Evolutionary conservation across 257 asterid species (phyloP).

Genomic region (Ehretia macrophylla): DNA sequence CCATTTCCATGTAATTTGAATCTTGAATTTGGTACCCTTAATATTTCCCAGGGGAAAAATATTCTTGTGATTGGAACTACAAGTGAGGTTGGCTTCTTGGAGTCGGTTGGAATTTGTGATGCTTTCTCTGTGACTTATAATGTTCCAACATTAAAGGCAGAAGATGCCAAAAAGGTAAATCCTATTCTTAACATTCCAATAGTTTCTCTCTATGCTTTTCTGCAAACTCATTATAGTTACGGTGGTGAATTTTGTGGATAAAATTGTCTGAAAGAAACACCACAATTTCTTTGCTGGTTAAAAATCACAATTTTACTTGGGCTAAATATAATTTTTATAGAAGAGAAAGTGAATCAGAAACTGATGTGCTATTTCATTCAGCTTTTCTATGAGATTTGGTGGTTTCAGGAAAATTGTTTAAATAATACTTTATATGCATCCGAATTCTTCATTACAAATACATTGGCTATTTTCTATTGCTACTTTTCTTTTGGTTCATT

Average conservation of each 20-base stretch:
- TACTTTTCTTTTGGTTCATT: too few relatives aligned
- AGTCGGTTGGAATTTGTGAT: slow-evolving; percentile 72
- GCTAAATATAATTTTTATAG: too few relatives aligned
- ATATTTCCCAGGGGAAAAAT: slow-evolving; percentile 64
- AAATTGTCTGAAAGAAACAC: not conserved
- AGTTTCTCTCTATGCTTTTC: not conserved
- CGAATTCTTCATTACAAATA: too few relatives aligned
- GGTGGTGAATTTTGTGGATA: not conserved
- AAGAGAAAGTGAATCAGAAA: too few relatives aligned
- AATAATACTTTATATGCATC: too few relatives aligned
- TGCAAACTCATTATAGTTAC: not conserved
- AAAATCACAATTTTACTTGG: too few relatives aligned
- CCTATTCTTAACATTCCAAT: slow-evolving; percentile 11
- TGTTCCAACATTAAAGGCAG: slow-evolving; percentile 77
- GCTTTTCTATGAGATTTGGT: too few relatives aligned
- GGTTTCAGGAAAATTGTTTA: too few relatives aligned
- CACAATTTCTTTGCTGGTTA: too few relatives aligned
- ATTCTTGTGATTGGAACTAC: slow-evolving; percentile 92
- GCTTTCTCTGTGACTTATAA: slow-evolving; percentile 77
- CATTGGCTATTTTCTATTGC: too few relatives aligned
- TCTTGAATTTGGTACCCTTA: slow-evolving; percentile 1
- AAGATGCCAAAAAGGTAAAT: slow-evolving; percentile 77
- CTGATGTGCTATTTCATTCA: too few relatives aligned
- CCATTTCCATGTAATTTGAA: not conserved
- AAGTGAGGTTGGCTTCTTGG: slow-evolving; percentile 78